Evolutionary conservation across 106 monocot genomes (phyloP), one percentile per base, ranked within the genome.

Genomic region (Agapanthus africanus): DNA sequence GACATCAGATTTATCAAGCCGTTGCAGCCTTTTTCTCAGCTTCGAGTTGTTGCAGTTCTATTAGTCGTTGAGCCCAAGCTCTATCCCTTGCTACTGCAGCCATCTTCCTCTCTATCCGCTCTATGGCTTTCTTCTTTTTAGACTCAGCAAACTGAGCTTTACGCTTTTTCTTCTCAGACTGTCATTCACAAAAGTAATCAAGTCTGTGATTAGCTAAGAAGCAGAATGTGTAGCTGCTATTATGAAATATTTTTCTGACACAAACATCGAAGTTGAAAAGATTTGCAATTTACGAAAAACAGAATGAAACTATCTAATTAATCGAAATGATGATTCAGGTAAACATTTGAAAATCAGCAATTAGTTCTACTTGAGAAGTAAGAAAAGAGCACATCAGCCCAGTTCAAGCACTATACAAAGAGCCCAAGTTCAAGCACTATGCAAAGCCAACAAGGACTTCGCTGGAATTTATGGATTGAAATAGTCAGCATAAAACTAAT

Each of bases 41-140:
- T 63, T 97, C 89, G 19, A 84, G 75, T 60, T 83, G 78, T 70
- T 97, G 80, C 22, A 97, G 76, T 66, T 92, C 87, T 21, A 71
- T 66, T 75, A 97, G 67, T 47, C 92, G 81, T 71, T 92, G 67
- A 62, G 82, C 82, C 97, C 97, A 97, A 40, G 89, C 89, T 63
- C 87, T 89, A 37, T 97, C 92, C 66, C 92, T 89, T 64, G 92
- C 86, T 23, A 97, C 97, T 19, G 88, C 89, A 73, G 97, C 97
- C 89, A 97, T 97, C 73, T 97, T 97, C 73, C 92, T 80, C 65
- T 92, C 97, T 72, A 87, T 92, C 70, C 76, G 86, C 35, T 89
- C 80, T 46, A 76, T 75, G 9, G 75, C 78, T 71, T 75, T 89
- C 79, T 80, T 89, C 78, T 79, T 89, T 63, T 71, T 83, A 30